Evolutionary conservation across 257 asterid genomes (phyloP).

Genomic region (Echites panduratus): DNA sequence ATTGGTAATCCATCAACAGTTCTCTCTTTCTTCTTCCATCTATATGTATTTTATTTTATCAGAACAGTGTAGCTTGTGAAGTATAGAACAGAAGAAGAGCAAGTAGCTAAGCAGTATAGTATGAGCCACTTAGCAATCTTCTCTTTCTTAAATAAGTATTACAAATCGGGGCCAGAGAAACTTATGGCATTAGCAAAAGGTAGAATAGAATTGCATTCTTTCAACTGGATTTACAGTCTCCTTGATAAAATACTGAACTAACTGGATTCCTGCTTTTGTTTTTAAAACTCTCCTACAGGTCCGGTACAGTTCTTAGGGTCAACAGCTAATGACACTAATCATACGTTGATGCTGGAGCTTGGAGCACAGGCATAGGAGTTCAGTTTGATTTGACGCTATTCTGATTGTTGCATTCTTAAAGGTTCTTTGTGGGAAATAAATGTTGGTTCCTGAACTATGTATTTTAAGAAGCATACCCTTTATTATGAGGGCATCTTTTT

Average conservation of each 20-base stretch:
- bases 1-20: neutral
- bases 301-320: conserved; percentile 84
- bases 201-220: neutral
- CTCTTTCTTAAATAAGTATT: neutral
- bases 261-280: neutral
- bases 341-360: conserved; percentile 78
- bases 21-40: neutral
- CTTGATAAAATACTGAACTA: neutral
- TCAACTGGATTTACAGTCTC: neutral
- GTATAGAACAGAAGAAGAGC: neutral
- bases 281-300: conserved; percentile 36
- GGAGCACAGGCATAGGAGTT: conserved; percentile 33
- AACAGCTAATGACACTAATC: conserved; percentile 45
- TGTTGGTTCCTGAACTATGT: too few species aligned
- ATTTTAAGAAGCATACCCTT: neutral
- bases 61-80: neutral
- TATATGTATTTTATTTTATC: neutral
- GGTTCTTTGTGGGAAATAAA: neutral
- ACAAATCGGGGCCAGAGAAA: neutral
- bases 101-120: neutral
- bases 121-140: neutral
- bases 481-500: neutral
- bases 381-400: neutral
- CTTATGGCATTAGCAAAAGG: neutral
- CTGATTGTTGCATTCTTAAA: neutral